Evolutionary conservation across 1,284 basidiomycete genomes (phyloP).

Genomic region (Peniophora sp.): DNA sequence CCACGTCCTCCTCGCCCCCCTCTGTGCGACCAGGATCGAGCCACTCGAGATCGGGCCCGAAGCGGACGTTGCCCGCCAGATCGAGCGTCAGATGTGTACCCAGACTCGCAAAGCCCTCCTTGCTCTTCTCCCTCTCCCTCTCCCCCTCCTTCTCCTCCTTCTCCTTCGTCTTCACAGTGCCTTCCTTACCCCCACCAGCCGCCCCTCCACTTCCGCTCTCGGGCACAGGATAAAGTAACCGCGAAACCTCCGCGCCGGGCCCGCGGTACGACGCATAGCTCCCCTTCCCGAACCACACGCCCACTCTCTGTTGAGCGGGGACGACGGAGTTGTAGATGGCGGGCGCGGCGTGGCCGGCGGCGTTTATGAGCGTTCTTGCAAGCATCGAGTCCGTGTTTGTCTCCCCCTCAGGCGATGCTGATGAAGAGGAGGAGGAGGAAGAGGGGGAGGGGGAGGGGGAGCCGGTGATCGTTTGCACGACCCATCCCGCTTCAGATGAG

Average conservation of each 20-base stretch:
- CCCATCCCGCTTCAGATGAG: slow-evolving; percentile 52
- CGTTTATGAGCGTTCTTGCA: slow-evolving; percentile 82
- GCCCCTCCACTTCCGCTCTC: slow-evolving; percentile 33
- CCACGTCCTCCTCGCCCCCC: slow-evolving; percentile 36
- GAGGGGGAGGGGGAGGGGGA: no score
- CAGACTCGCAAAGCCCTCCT: slow-evolving; percentile 63
- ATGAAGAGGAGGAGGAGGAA: no score
- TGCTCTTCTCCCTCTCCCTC: no score
- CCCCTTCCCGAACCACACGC: slow-evolving; percentile 74
- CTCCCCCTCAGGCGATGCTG: slow-evolving; percentile 9
- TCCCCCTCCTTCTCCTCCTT: slow-evolving; percentile 28
- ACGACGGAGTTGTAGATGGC: slow-evolving; percentile 69
- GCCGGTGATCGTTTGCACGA: slow-evolving; percentile 57
- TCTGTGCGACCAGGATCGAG: slow-evolving; percentile 35
- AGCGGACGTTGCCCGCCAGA: slow-evolving; percentile 80
- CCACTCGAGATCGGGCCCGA: slow-evolving; percentile 94
- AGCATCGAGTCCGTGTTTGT: slow-evolving; percentile 62
- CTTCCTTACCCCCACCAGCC: slow-evolving; percentile 18
- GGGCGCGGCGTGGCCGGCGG: slow-evolving; percentile 75
- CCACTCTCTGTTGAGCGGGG: slow-evolving; percentile 43
- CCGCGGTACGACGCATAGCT: slow-evolving; percentile 86
- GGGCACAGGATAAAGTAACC: slow-evolving; percentile 88
- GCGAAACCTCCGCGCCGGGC: slow-evolving; percentile 60
- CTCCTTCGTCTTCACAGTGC: slow-evolving; percentile 42
- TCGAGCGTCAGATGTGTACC: slow-evolving; percentile 92